These are phyloP conservation scores for Pulveroboletus sp. DNA, from an alignment of 768 basidiomycete genomes.

Conservation along the genomic window DNA sequence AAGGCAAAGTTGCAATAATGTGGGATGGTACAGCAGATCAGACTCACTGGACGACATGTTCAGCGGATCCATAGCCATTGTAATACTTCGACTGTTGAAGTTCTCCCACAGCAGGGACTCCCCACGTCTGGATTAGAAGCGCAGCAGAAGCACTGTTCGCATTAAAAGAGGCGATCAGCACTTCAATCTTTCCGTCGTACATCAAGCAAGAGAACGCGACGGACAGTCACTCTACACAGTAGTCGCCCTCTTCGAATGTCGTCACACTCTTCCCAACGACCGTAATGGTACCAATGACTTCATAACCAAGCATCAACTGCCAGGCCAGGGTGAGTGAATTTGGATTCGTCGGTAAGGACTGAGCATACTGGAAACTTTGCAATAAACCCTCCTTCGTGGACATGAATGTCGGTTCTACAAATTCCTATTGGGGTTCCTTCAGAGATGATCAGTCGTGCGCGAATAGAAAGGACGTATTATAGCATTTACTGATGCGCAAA, in stretches of 20 bases:
- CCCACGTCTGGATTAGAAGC: no score
- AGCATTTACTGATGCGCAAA: slow-evolving; percentile 33
- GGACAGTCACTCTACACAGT: slow-evolving; percentile 65
- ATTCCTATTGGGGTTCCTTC: slow-evolving; percentile 35
- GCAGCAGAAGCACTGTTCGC: slow-evolving; percentile 81
- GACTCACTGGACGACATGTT: slow-evolving; percentile 80
- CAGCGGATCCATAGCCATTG: slow-evolving; percentile 78
- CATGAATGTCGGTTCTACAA: slow-evolving; percentile 54
- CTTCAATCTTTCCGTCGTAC: not conserved
- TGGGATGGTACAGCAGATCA: not conserved
- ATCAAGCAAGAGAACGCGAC: slow-evolving; percentile 21
- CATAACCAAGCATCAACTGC: slow-evolving; percentile 66
- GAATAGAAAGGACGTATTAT: slow-evolving; percentile 27
- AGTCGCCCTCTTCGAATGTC: slow-evolving; percentile 69
- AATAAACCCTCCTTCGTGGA: slow-evolving; percentile 59
- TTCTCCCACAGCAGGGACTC: slow-evolving; percentile 76
- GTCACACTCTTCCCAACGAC: slow-evolving; percentile 73
- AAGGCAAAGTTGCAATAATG: not conserved
- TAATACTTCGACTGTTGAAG: slow-evolving; percentile 73
- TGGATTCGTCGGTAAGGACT: not conserved
- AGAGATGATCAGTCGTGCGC: not conserved
- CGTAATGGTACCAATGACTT: slow-evolving; percentile 64
- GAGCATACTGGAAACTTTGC: slow-evolving; percentile 45
- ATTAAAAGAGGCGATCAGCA: slow-evolving; percentile 37
- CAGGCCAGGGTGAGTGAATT: slow-evolving; percentile 1